Evolutionary conservation across 169 alveolate species (phyloP).

Genomic region (Plasmodium cynomolgi): DNA sequence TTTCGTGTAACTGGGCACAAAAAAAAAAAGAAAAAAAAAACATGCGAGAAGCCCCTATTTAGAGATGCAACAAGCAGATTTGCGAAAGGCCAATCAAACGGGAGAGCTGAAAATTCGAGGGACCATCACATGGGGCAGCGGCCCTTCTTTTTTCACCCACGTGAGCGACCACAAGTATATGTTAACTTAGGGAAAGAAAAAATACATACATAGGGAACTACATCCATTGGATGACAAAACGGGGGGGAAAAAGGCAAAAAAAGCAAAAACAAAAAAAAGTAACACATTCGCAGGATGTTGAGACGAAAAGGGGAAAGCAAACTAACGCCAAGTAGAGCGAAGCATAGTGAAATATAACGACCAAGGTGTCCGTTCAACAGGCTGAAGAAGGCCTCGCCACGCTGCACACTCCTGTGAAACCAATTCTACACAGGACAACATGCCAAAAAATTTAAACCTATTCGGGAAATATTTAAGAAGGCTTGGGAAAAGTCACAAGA

Average conservation of each 20-base stretch:
- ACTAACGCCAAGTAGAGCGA: neutral
- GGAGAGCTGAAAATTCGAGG: neutral
- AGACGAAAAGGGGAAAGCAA: neutral
- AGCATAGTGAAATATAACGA: neutral
- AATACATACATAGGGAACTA: neutral
- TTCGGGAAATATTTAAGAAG: slow-evolving; percentile 86
- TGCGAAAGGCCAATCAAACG: neutral
- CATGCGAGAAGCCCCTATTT: neutral
- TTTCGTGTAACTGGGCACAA: neutral
- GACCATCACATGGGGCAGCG: slow-evolving; percentile 1
- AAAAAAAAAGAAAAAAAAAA: neutral
- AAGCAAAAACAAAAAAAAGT: neutral
- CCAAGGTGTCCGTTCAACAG: neutral
- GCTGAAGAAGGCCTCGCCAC: neutral
- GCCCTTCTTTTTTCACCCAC: neutral
- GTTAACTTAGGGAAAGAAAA: neutral
- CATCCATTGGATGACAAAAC: neutral
- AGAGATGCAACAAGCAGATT: neutral
- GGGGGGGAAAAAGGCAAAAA: neutral
- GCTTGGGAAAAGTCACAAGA: slow-evolving; percentile 79
- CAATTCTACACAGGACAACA: neutral
- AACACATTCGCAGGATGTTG: neutral
- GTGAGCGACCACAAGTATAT: neutral
- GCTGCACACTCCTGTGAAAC: slow-evolving; percentile 5
- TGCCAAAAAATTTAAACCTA: slow-evolving; percentile 82